phyloP scores from a whole-genome alignment of 129 eudicot species.

The Scalesia atractyloides region DNA sequence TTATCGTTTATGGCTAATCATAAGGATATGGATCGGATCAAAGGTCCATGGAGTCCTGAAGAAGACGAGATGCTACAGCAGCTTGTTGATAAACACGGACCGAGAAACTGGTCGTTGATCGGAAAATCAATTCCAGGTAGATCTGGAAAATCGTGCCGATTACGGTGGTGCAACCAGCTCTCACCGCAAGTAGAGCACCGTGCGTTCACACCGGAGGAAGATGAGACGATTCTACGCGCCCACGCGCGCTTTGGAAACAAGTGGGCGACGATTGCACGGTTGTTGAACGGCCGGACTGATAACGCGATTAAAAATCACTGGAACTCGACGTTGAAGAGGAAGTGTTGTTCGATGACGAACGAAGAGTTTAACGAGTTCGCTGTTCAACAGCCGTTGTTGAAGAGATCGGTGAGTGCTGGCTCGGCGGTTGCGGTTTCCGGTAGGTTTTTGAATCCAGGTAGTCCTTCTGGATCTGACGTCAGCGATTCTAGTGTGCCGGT shows the following conservation, averaged over 20 bases:
- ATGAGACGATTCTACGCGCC: slow-evolving; percentile 77
- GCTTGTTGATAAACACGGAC: slow-evolving; percentile 75
- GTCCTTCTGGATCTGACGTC: slow-evolving; percentile 84
- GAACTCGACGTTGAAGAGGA: slow-evolving; percentile 81
- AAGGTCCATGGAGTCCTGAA: slow-evolving; percentile 97
- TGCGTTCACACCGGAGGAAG: slow-evolving; percentile 83
- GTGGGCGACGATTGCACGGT: slow-evolving; percentile 94
- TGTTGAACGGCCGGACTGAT: slow-evolving; percentile 80
- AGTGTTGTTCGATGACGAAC: slow-evolving; percentile 57
- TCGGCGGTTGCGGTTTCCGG: slow-evolving; percentile 63
- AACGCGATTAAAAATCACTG: slow-evolving; percentile 92
- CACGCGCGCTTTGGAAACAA: slow-evolving; percentile 86
- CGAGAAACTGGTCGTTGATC: slow-evolving; percentile 82
- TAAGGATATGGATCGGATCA: slow-evolving; percentile 69
- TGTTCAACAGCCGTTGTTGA: slow-evolving; percentile 50
- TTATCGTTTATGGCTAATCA: slow-evolving; percentile 36
- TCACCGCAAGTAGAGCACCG: slow-evolving; percentile 94
- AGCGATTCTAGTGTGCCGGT: slow-evolving; percentile 59
- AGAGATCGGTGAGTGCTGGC: slow-evolving; percentile 77
- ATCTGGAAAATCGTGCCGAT: slow-evolving; percentile 82
- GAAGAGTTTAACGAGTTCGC: slow-evolving; percentile 55
- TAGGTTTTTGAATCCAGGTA: slow-evolving; percentile 51
- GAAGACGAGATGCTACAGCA: slow-evolving; percentile 67
- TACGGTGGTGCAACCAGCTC: slow-evolving; percentile 95
- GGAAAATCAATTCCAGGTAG: slow-evolving; percentile 80